These are phyloP conservation scores for Gynandropsis gynandra DNA, from an alignment of 345 rosid species.

Conservation along the genomic window DNA sequence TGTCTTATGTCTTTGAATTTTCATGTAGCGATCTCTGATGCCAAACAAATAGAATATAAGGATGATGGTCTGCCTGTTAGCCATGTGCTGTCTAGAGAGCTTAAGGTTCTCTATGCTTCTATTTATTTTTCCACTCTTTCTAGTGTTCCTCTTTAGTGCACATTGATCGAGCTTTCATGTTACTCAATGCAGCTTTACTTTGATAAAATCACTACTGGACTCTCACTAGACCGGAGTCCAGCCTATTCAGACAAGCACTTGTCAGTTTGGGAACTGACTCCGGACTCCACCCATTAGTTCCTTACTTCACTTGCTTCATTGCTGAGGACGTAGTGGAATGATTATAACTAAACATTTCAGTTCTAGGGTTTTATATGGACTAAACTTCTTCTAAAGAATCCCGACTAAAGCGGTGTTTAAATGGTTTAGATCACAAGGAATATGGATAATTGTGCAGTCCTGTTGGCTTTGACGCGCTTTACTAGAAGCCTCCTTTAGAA, in stretches of 20 bases:
- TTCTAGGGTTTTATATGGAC: constrained; percentile 2
- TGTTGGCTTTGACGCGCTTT: constrained; percentile 65
- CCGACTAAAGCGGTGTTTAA: constrained; percentile 11
- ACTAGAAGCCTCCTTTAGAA: constrained; percentile 69
- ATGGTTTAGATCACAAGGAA: constrained; percentile 48
- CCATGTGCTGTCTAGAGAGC: constrained; percentile 64
- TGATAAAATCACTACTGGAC: constrained; percentile 54
- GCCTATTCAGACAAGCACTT: constrained; percentile 59
- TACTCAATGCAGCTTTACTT: constrained; percentile 51
- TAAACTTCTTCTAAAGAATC: constrained; percentile 9
- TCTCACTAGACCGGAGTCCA: constrained; percentile 36
- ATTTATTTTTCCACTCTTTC: background rate
- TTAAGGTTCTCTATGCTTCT: constrained; percentile 45
- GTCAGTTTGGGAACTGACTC: constrained; percentile 63
- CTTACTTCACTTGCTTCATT: constrained; percentile 57
- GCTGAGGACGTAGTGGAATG: constrained; percentile 53
- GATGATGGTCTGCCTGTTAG: constrained; percentile 61
- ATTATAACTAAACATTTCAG: background rate
- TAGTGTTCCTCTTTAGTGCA: background rate
- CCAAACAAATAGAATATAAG: constrained; percentile 55
- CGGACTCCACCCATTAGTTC: constrained; percentile 72
- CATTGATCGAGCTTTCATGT: background rate
- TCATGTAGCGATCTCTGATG: constrained; percentile 43
- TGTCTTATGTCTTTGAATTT: background rate
- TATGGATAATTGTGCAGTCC: constrained; percentile 45